These are phyloP conservation scores for Eruca vesicaria DNA, from an alignment of 441 rosid genomes.

Conservation along the genomic window DNA sequence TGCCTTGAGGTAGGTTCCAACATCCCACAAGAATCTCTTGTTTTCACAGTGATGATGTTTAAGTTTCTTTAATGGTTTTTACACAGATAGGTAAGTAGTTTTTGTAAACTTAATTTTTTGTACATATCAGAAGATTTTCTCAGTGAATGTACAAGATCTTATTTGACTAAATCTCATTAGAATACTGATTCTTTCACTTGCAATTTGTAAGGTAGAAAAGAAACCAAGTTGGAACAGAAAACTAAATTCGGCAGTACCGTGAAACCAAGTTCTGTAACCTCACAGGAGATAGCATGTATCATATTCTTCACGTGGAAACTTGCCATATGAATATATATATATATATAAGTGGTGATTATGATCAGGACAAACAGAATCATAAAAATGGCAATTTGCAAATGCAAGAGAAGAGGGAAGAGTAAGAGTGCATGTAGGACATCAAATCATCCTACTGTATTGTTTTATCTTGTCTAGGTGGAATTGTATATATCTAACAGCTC, in stretches of 20 bases:
- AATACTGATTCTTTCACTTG: neutral
- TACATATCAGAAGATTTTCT: neutral
- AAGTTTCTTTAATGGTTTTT: neutral
- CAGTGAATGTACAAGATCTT: neutral
- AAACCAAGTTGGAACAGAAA: neutral
- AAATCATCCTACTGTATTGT: neutral
- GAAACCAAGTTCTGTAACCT: neutral
- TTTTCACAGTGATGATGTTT: neutral
- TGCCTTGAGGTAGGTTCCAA: conserved; percentile 43
- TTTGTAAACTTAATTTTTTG: neutral
- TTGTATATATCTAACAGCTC: neutral
- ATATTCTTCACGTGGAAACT: neutral
- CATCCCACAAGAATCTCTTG: neutral
- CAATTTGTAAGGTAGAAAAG: neutral
- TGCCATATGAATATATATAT: neutral
- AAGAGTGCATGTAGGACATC: neutral
- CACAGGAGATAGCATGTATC: neutral
- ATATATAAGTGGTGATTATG: neutral
- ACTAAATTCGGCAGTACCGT: neutral
- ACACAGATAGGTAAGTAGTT: neutral
- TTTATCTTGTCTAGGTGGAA: neutral
- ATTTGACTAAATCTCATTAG: neutral
- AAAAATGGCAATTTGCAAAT: neutral
- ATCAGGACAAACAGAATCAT: neutral
- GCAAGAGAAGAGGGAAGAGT: neutral